Percentiles rank a stretch among this genome's conserved stretches.
These are phyloP conservation scores for Aschersonia sp. DNA, from an alignment of 2,329 filamentous ascomycete genomes.

Conservation along the genomic window DNA sequence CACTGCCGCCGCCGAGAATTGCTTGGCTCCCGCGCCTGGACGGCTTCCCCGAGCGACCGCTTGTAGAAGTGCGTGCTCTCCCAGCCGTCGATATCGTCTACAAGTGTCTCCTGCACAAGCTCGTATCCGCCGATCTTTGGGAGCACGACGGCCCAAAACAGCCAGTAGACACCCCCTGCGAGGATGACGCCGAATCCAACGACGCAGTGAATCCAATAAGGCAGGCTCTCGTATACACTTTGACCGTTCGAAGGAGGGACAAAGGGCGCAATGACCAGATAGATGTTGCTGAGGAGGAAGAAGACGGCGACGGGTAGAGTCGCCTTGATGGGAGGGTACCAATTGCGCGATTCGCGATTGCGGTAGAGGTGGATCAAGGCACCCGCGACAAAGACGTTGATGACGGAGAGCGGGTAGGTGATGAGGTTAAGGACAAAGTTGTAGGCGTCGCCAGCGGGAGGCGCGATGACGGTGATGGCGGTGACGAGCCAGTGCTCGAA, in stretches of 20 bases:
- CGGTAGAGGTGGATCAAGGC: slow-evolving; percentile 39
- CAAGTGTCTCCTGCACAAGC: slow-evolving; percentile 36
- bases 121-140: slow-evolving; percentile 39
- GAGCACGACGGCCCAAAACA: slow-evolving; percentile 37
- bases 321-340: slow-evolving; percentile 40
- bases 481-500: slow-evolving; percentile 51
- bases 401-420: slow-evolving; percentile 46
- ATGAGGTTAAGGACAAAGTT: slow-evolving; percentile 50
- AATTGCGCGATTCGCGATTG: slow-evolving; percentile 30
- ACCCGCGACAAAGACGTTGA: slow-evolving; percentile 39
- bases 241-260: slow-evolving; percentile 35
- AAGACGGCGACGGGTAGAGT: slow-evolving; percentile 39
- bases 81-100: slow-evolving; percentile 49
- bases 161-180: slow-evolving; percentile 39
- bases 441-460: slow-evolving; percentile 53
- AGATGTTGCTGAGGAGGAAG: slow-evolving; percentile 47
- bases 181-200: slow-evolving; percentile 40
- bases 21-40: background rate
- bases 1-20: background rate
- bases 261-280: slow-evolving; percentile 45
- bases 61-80: slow-evolving; percentile 39
- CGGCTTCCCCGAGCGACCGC: slow-evolving; percentile 16
- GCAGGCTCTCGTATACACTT: slow-evolving; percentile 37
- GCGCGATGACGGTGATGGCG: slow-evolving; percentile 51
- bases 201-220: slow-evolving; percentile 44